These are phyloP conservation scores for Geotrichum cucujoidarum DNA, from an alignment of 1,139 yeast species.

Conservation along the genomic window DNA sequence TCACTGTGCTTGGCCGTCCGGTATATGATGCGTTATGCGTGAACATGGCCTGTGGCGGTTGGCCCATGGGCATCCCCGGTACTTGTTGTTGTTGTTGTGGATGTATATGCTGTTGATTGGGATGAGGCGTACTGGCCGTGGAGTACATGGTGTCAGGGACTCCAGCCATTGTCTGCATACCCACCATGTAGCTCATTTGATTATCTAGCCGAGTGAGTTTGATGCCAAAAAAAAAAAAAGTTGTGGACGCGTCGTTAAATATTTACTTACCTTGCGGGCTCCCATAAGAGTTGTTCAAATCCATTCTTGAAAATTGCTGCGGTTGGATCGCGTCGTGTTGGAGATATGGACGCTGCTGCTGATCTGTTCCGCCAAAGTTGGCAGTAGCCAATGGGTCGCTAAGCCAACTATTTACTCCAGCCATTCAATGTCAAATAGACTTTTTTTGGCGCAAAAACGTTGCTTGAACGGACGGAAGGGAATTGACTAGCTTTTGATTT, in stretches of 20 bases:
- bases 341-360: slow-evolving; percentile 5
- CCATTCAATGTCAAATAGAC: too few relatives aligned
- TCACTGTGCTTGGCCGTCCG: background rate
- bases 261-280: slow-evolving; percentile 7
- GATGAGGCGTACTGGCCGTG: slow-evolving; percentile 3
- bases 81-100: background rate
- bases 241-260: background rate
- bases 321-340: slow-evolving; percentile 2
- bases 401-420: slow-evolving; percentile 11
- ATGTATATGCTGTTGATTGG: background rate
- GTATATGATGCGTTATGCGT: background rate
- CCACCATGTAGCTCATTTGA: slow-evolving; percentile 6
- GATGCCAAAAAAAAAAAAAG: background rate
- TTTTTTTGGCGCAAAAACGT: too few relatives aligned
- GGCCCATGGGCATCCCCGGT: background rate
- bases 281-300: slow-evolving; percentile 1
- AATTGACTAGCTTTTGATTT: too few relatives aligned
- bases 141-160: slow-evolving; percentile 2
- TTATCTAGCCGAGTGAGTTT: background rate
- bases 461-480: too few relatives aligned
- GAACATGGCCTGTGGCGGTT: slow-evolving; percentile 5
- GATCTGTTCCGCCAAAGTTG: slow-evolving; percentile 1
- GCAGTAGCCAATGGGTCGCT: slow-evolving; percentile 8
- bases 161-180: slow-evolving; percentile 4
- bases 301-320: background rate